Conservation (phyloP, 192 early-diverging fungal species). For the Podila minutissima region DNA sequence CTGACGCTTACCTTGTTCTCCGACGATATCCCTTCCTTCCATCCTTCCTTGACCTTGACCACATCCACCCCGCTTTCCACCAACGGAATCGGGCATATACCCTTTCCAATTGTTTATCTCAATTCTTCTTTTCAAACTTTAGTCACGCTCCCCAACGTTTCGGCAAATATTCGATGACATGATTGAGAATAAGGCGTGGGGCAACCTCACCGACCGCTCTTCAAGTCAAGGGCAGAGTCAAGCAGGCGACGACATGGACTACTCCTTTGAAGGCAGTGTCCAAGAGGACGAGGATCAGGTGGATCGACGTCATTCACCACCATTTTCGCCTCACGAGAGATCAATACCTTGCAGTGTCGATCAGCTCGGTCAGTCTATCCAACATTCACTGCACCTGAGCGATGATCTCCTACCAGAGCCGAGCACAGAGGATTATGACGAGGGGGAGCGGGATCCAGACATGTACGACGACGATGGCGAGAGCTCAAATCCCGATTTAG, state of each 20-base stretch:
- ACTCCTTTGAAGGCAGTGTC: neutral
- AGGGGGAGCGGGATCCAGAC: neutral
- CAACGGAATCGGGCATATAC: neutral
- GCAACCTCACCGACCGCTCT: neutral
- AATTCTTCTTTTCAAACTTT: neutral
- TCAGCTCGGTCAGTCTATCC: too few relatives aligned
- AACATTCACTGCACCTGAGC: too few relatives aligned
- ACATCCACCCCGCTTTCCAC: neutral
- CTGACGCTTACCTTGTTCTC: too few relatives aligned
- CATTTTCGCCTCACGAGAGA: too few relatives aligned
- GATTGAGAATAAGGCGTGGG: slow-evolving; percentile 26
- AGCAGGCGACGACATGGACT: neutral
- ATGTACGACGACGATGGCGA: neutral
- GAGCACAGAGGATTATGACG: neutral
- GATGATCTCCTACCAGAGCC: too few relatives aligned
- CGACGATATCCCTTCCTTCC: neutral
- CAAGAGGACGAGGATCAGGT: neutral
- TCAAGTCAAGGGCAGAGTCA: neutral
- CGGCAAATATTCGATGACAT: slow-evolving; percentile 36
- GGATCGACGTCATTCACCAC: too few relatives aligned
- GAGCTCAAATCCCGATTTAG: neutral
- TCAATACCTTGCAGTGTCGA: too few relatives aligned
- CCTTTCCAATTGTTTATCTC: neutral
- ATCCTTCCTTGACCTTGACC: neutral
- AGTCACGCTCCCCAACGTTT: slow-evolving; percentile 34